Base-by-base conservation (phyloP, 1,139 yeast genomes). In the Magnusiomyces sp. region DNA sequence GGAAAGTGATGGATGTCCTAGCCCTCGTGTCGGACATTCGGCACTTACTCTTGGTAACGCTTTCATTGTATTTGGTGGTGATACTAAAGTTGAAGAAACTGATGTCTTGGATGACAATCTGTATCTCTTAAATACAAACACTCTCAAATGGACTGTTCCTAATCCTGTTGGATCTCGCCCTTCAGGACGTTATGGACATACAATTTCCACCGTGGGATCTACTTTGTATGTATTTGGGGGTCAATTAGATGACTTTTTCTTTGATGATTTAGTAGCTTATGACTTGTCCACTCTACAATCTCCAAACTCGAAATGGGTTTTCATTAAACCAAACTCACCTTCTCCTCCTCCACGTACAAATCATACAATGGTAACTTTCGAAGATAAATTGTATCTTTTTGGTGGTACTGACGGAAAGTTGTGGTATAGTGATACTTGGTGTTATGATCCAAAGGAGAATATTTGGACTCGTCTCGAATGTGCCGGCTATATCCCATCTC, bases 11-110 rank as follows among this genome's bases (percentile, higher is more conserved):
- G 76, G 80, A 20, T 80, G 88, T 29, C 97, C 97, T 1, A 92
- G 95, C 17, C 97, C 98, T 31, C 80, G 98, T 59, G 97, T 92
- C 5, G 97, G 98, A 1, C 99, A 94, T 66, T 88, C 97, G 1
- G 78, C 95, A 2, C 85, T 92, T 20, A 74, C 92, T 36, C 83
- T 95, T 56, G 98, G 98, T 13, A 92, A 90, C 63, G 98, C 98
- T 0, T 92, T 84, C 62, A 89, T 92, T 45, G 80, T 92, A 20
- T 92, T 87, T 69, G 98, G 97, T 43, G 99, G 99, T 60, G 98
- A 92, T 63, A 92, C 97, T 1, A 88, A 85, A 59, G 85, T 92
- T 34, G 89, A 85, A 58, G 79, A 79, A 54, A 74, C 73, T 34
- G 80, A 80, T 55, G 90, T 89, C 2, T 78, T 83, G 56, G 89